Base-by-base conservation (phyloP, 2,329 filamentous ascomycete species). In the Apiospora pterosperma region DNA sequence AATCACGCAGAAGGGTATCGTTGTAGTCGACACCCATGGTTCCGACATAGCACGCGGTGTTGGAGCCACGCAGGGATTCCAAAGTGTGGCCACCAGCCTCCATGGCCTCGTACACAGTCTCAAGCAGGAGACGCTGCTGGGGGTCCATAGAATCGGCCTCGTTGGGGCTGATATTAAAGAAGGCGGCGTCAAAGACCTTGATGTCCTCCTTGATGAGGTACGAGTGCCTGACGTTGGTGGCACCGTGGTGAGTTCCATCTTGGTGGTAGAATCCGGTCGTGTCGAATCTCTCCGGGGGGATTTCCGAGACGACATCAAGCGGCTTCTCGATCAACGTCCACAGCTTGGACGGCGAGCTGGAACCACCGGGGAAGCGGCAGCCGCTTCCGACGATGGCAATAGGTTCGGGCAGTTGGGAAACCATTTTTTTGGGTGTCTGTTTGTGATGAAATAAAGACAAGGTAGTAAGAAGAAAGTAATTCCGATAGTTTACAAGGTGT, bases 181-280 rank as follows among this genome's bases (percentile, higher is more conserved):
- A 82, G 1, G 70, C 66, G 31, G 77, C 70, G 66, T 82, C 80
- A 62, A 80, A 80, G 2, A 64, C 62, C 34, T 16, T 31, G 1
- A 67, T 21, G 36, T 74, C 68, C 19, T 68, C 66, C 7, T 70
- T 61, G 2, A 73, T 52, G 3, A 73, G 63, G 59, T 74, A 68
- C 4, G 68, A 52, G 3, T 61, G 59, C 2, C 23, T 4, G 1
- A 61, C 59, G 21, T 71, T 68, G 44, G 59, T 65, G 34, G 66
- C 70, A 4, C 72, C 73, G 59, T 71, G 71, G 25, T 70, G 66
- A 3, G 62, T 31, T 8, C 64, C 63, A 28, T 74, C 63, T 7
- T 59, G 36, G 28, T 68, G 68, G 42, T 69, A 67, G 62, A 62
- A 68, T 4, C 52, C 65, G 1, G 62, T 55, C 12, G 64, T 52